Percentiles rank a stretch among this genome's conserved stretches.
Evolutionary conservation across 768 basidiomycete species (phyloP).

Genomic region (Rhodotorula toruloides): DNA sequence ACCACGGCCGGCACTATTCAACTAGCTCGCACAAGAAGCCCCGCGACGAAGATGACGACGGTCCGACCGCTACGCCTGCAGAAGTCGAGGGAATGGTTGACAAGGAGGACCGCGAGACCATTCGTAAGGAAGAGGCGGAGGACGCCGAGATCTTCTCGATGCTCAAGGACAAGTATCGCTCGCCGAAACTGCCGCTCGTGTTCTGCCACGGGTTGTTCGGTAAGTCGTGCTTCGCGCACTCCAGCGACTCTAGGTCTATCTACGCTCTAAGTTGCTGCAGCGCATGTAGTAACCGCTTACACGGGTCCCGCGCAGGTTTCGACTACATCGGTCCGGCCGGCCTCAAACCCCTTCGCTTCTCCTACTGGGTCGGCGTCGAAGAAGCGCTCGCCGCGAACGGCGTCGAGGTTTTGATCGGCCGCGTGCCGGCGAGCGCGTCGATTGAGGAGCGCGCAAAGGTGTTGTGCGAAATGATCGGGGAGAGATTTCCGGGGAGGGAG

Average conservation of each 20-base stretch:
- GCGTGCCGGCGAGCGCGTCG: conserved; percentile 59
- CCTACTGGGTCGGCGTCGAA: conserved; percentile 94
- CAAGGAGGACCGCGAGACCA: conserved; percentile 8
- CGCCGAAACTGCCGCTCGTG: conserved; percentile 77
- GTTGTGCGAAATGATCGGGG: conserved; percentile 72
- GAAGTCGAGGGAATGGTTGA: conserved; percentile 26
- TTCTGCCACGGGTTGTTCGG: conserved; percentile 88
- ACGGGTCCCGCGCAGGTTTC: too few relatives aligned
- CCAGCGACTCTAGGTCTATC: not conserved
- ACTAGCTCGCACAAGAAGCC: not conserved
- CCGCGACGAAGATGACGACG: not conserved
- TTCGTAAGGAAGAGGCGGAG: conserved; percentile 16
- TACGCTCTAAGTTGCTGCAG: too few relatives aligned
- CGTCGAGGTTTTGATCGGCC: conserved; percentile 81
- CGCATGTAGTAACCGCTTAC: too few relatives aligned
- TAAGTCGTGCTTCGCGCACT: not conserved
- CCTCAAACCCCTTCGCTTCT: conserved; percentile 71
- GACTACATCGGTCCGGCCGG: conserved; percentile 74
- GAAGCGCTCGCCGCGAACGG: conserved; percentile 86
- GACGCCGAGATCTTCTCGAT: conserved; percentile 31
- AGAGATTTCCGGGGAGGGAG: conserved; percentile 70
- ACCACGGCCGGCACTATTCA: not conserved
- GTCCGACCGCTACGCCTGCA: conserved; percentile 2
- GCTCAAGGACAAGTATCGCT: conserved; percentile 50
- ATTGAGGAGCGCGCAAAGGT: conserved; percentile 84